A percentile compares a stretch with the other conserved stretches of the same genome.
phyloP scores from a whole-genome alignment of 495 filamentous ascomycete genomes.

The Choiromyces venosus region DNA sequence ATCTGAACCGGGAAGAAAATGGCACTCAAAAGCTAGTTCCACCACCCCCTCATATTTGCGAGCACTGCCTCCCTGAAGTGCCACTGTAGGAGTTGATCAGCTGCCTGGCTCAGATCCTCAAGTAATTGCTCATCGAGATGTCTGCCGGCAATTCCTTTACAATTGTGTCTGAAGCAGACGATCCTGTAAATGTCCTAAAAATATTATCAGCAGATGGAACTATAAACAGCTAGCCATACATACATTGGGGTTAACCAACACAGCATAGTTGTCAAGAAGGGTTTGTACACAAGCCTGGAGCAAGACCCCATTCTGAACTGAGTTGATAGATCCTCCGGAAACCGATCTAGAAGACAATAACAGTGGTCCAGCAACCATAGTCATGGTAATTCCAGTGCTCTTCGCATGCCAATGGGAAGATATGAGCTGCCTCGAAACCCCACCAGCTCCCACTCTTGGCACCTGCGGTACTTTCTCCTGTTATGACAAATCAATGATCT shows the following conservation, averaged over 20 bases:
- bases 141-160: slow-evolving; percentile 41
- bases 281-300: slow-evolving; percentile 39
- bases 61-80: too few species aligned
- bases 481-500: slow-evolving; percentile 44
- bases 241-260: too few species aligned
- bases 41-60: too few species aligned
- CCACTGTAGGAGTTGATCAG: too few species aligned
- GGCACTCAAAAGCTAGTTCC: too few species aligned
- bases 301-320: slow-evolving; percentile 45
- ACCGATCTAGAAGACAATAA: slow-evolving; percentile 21
- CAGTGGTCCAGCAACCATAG: slow-evolving; percentile 43
- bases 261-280: slow-evolving; percentile 40
- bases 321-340: too few species aligned
- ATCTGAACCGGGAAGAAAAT: too few species aligned
- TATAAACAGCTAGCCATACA: too few species aligned
- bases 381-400: slow-evolving; percentile 36
- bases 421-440: slow-evolving; percentile 43
- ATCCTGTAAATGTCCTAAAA: slow-evolving; percentile 44
- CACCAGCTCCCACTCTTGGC: slow-evolving; percentile 18
- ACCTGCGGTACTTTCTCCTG: slow-evolving; percentile 20
- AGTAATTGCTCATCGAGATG: slow-evolving; percentile 44
- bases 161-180: slow-evolving; percentile 39
- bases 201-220: too few species aligned
- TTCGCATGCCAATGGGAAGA: slow-evolving; percentile 45
- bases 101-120: slow-evolving; percentile 42